Percentiles rank a stretch among this genome's conserved stretches.
phyloP scores from a whole-genome alignment of 2,329 filamentous ascomycete genomes.

The Ophiognomonia clavigignenti-juglandacearum region DNA sequence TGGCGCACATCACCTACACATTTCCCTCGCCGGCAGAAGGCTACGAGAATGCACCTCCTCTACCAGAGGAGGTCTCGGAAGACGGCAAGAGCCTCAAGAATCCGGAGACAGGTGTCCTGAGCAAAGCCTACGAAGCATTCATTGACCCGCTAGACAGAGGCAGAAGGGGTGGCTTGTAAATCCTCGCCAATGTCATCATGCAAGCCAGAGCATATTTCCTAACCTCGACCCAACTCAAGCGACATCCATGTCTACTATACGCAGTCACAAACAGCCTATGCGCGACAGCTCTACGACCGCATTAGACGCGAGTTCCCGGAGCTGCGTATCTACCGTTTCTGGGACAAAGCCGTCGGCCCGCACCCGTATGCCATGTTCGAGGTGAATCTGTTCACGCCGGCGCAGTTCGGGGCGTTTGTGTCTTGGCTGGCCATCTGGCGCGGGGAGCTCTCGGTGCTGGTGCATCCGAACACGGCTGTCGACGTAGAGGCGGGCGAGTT shows the following conservation, averaged over 20 bases:
- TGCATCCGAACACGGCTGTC: slow-evolving; percentile 81
- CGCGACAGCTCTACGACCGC: slow-evolving; percentile 68
- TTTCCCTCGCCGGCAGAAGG: slow-evolving; percentile 55
- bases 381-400: slow-evolving; percentile 80
- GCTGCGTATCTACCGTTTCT: slow-evolving; percentile 74
- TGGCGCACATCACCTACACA: slow-evolving; percentile 36
- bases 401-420: slow-evolving; percentile 84
- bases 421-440: slow-evolving; percentile 80
- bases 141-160: slow-evolving; percentile 62
- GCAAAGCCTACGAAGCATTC: slow-evolving; percentile 67
- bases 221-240: slow-evolving; percentile 27
- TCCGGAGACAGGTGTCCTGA: slow-evolving; percentile 53
- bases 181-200: neutral
- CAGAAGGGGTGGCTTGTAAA: slow-evolving; percentile 66
- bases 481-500: slow-evolving; percentile 34
- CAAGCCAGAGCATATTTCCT: neutral
- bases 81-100: slow-evolving; percentile 79
- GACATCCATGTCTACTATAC: slow-evolving; percentile 86
- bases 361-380: slow-evolving; percentile 89
- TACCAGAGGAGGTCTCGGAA: slow-evolving; percentile 53
- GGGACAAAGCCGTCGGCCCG: slow-evolving; percentile 73
- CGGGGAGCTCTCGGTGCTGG: slow-evolving; percentile 70
- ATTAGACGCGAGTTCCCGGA: slow-evolving; percentile 84
- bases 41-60: slow-evolving; percentile 50
- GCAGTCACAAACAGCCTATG: slow-evolving; percentile 62